Conservation (phyloP, 345 rosid species). For the Arabidopsis arenosa region DNA sequence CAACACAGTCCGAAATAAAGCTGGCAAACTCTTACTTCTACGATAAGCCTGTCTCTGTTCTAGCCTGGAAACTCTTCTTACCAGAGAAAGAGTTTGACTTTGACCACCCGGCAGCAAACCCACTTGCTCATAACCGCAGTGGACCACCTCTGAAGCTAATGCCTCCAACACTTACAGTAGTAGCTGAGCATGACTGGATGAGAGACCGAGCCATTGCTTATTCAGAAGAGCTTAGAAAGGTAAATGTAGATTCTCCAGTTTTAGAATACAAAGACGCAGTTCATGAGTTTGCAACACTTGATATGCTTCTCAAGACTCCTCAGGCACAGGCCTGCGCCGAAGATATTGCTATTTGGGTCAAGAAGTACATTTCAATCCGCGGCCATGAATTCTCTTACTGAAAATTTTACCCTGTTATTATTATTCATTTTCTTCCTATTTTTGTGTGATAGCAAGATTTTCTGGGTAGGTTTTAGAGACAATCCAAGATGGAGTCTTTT, state of each 20-base stretch:
- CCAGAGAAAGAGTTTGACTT: constrained; percentile 72
- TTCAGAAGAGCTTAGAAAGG: constrained; percentile 87
- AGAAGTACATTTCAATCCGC: constrained; percentile 82
- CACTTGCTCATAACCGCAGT: constrained; percentile 63
- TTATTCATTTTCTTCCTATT: constrained; percentile 31
- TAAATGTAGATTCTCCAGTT: constrained; percentile 87
- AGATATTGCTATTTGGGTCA: constrained; percentile 90
- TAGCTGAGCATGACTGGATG: constrained; percentile 98
- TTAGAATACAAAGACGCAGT: constrained; percentile 94
- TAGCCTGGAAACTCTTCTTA: constrained; percentile 87
- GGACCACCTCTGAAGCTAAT: constrained; percentile 80
- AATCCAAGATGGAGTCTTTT: constrained; percentile 9
- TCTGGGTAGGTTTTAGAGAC: constrained; percentile 35
- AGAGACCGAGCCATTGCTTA: constrained; percentile 93
- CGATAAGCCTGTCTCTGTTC: constrained; percentile 72
- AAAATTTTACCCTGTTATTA: constrained; percentile 22
- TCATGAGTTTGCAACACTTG: constrained; percentile 96
- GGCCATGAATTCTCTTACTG: constrained; percentile 93
- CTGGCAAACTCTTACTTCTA: constrained; percentile 83
- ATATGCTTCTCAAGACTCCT: constrained; percentile 84
- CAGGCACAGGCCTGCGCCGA: constrained; percentile 89
- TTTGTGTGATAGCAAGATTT: constrained; percentile 38
- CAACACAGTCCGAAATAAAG: constrained; percentile 78
- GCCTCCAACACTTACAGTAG: constrained; percentile 94
- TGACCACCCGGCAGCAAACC: constrained; percentile 93